phyloP scores from a whole-genome alignment of 148 eudicot genomes.

The Polygonum maritimum region DNA sequence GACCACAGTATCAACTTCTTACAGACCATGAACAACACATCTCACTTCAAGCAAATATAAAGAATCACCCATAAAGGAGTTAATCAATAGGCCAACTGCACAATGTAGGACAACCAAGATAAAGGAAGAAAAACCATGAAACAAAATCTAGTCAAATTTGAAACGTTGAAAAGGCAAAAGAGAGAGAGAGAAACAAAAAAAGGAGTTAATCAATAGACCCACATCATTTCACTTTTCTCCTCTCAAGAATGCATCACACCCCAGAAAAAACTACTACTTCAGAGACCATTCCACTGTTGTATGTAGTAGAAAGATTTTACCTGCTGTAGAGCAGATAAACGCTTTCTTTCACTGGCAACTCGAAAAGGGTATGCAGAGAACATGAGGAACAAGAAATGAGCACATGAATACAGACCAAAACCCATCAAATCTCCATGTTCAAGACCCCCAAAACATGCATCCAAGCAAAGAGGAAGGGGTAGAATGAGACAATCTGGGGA shows the following conservation, averaged over 20 bases:
- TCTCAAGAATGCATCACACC: background rate
- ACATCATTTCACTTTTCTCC: background rate
- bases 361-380: background rate
- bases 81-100: background rate
- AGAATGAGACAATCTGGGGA: conserved; percentile 7
- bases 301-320: background rate
- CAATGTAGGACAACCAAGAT: background rate
- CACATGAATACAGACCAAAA: background rate
- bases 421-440: background rate
- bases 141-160: background rate
- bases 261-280: too few relatives aligned
- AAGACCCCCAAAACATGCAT: conserved; percentile 2
- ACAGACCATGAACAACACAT: background rate
- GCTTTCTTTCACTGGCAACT: background rate
- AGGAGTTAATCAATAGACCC: background rate
- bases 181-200: background rate
- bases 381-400: background rate
- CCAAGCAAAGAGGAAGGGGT: background rate
- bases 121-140: background rate
- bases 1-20: background rate
- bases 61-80: background rate
- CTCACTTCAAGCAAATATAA: background rate
- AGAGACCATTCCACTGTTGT: too few relatives aligned
- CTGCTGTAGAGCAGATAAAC: background rate
- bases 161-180: background rate